Percentiles rank a stretch among this genome's conserved stretches.
Conservation (phyloP, 257 asterid species). For the Ballota nigra region DNA sequence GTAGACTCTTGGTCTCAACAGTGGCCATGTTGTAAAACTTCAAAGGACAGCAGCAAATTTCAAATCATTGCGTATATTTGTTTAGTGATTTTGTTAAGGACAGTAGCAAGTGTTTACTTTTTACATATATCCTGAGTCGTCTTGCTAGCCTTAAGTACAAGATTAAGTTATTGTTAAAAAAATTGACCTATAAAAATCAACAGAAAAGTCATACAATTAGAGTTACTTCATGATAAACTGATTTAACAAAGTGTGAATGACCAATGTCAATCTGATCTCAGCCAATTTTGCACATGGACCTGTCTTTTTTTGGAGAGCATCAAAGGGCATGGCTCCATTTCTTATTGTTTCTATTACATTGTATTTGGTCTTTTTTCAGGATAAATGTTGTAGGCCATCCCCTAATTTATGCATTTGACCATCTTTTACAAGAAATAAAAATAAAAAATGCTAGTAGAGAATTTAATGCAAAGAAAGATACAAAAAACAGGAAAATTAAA, state of each 20-base stretch:
- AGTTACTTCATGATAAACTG: background rate
- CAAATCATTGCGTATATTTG: no score
- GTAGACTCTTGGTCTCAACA: no score
- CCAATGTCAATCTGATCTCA: constrained; percentile 20
- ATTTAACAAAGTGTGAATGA: background rate
- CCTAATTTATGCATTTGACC: constrained; percentile 16
- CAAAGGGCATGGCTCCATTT: constrained; percentile 19
- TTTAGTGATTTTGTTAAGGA: no score
- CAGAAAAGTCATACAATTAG: background rate
- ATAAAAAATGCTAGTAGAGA: background rate
- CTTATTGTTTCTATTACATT: constrained; percentile 27
- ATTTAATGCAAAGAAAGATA: background rate
- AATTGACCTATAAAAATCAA: background rate
- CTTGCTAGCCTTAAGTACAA: background rate
- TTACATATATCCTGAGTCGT: background rate
- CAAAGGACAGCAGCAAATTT: no score
- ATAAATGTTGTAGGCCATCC: constrained; percentile 35
- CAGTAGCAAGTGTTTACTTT: no score
- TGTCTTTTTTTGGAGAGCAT: constrained; percentile 23
- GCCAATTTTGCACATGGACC: constrained; percentile 26
- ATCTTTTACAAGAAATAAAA: background rate
- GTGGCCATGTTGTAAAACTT: no score
- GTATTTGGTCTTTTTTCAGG: constrained; percentile 44
- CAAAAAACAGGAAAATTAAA: background rate
- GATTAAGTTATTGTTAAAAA: background rate